A percentile compares a stretch with the other conserved stretches of the same genome.
Conservation (phyloP, 306 rosid species). For the Vachellia pachyceras region DNA sequence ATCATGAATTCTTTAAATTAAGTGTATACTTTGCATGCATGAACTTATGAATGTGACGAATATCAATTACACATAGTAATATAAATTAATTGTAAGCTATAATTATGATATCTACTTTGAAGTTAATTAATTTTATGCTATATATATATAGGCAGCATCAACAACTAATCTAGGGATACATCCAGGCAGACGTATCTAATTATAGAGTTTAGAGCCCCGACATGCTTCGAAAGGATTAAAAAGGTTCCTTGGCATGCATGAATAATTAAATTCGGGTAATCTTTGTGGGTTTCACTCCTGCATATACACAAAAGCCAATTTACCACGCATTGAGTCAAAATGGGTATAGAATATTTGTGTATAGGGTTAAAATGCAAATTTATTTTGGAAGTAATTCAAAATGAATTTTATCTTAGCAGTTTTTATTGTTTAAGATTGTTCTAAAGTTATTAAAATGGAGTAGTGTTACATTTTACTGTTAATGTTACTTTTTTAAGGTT, state of each 20-base stretch:
- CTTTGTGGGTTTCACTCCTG: neutral
- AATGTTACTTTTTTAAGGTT: no score
- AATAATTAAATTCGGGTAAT: neutral
- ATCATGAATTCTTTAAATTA: neutral
- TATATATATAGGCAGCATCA: neutral
- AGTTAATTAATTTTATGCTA: neutral
- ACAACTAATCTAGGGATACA: neutral
- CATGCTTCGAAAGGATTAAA: conserved; percentile 13
- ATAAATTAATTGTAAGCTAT: neutral
- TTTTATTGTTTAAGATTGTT: no score
- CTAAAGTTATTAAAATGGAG: no score
- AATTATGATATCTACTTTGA: neutral
- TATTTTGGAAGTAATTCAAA: no score
- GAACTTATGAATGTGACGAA: neutral
- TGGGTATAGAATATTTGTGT: neutral
- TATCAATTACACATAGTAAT: neutral
- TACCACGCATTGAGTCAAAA: neutral
- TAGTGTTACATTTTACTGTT: no score
- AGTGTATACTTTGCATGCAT: neutral
- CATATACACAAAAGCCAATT: conserved; percentile 5
- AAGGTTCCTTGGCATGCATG: neutral
- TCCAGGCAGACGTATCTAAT: neutral
- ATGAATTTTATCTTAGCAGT: no score
- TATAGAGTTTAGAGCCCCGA: conserved; percentile 2
- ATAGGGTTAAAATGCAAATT: no score